phyloP scores from a whole-genome alignment of 2,329 filamentous ascomycete genomes.

The Penicillium hesseltinei region DNA sequence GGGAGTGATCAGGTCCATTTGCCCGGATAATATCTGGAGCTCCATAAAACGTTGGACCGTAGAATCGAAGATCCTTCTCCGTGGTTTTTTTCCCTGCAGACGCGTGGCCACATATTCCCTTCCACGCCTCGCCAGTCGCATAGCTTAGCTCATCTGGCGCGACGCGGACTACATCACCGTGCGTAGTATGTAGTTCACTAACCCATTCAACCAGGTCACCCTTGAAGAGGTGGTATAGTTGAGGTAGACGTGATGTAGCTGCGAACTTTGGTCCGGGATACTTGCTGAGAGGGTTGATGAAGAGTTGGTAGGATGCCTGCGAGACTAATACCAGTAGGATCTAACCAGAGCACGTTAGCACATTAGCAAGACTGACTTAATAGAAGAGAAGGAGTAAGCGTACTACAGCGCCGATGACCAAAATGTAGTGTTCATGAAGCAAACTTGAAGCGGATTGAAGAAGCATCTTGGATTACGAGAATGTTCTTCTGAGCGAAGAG shows the following conservation, averaged over 20 bases:
- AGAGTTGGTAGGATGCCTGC: background rate
- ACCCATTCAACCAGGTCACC: background rate
- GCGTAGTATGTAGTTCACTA: background rate
- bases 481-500: background rate
- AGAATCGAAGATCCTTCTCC: background rate
- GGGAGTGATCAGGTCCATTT: background rate
- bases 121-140: background rate
- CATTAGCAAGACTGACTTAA: too few species aligned
- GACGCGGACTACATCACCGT: background rate
- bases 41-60: background rate
- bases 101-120: background rate
- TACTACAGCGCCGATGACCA: background rate
- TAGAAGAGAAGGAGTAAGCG: background rate
- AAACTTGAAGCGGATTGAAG: background rate
- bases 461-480: background rate
- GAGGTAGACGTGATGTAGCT: background rate
- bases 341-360: background rate
- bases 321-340: background rate
- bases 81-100: background rate
- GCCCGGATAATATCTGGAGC: background rate
- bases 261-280: background rate
- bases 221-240: background rate
- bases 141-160: background rate
- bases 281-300: background rate
- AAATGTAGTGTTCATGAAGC: background rate